Evolutionary conservation across 2,329 filamentous ascomycete genomes (phyloP).

Genomic region (Trichoderma pleuroti): DNA sequence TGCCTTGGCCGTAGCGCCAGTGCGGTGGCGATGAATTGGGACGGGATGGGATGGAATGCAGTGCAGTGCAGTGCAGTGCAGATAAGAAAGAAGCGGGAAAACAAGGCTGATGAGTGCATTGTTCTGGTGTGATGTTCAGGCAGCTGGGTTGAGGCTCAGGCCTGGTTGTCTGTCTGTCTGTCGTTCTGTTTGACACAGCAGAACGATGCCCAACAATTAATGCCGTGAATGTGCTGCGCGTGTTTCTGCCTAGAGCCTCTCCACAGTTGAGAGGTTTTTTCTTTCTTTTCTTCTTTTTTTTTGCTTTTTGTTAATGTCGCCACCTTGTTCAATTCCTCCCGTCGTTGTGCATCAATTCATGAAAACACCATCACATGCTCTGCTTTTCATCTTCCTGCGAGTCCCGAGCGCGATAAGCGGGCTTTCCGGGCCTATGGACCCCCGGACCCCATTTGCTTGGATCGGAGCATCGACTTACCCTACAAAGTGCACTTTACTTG

Average conservation of each 20-base stretch:
- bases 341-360: not conserved
- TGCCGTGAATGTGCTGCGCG: not conserved
- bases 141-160: not conserved
- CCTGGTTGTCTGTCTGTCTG: no score
- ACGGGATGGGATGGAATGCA: not conserved
- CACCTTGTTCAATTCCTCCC: not conserved
- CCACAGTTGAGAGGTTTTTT: not conserved
- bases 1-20: slow-evolving; percentile 2
- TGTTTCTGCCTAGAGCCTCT: not conserved
- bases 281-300: not conserved
- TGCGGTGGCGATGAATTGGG: not conserved
- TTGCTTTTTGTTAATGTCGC: not conserved
- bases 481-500: not conserved
- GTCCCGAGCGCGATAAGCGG: not conserved
- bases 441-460: not conserved
- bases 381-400: not conserved
- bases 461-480: not conserved
- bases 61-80: no score
- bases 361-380: not conserved
- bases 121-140: not conserved
- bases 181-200: not conserved
- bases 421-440: not conserved
- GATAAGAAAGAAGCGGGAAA: not conserved
- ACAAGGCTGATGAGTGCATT: not conserved
- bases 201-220: not conserved